Evolutionary conservation across 768 basidiomycete genomes (phyloP).

Genomic region (Candolleomyces efflorescens): DNA sequence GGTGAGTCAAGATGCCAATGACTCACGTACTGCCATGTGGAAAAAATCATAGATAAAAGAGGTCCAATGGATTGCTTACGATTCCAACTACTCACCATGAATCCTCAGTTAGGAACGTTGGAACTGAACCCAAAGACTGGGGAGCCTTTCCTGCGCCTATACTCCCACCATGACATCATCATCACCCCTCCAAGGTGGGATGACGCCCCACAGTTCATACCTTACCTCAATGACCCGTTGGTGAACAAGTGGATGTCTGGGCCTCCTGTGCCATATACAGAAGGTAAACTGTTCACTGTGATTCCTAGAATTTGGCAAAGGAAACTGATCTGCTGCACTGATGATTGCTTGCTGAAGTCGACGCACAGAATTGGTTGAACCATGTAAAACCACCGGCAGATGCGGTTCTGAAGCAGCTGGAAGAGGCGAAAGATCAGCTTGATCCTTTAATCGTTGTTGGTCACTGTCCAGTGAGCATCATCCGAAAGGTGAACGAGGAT

Average conservation of each 20-base stretch:
- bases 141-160: conserved; percentile 48
- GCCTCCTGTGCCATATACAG: conserved; percentile 52
- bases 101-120: conserved; percentile 17
- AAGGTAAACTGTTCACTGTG: conserved; percentile 17
- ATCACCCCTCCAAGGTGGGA: conserved; percentile 51
- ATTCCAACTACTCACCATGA: not conserved
- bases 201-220: conserved; percentile 33
- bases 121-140: conserved; percentile 29
- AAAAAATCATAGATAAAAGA: not conserved
- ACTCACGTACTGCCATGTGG: too few species aligned
- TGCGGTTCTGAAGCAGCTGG: conserved; percentile 24
- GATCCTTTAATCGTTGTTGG: too few species aligned
- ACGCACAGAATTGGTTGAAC: conserved; percentile 22
- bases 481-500: conserved; percentile 50
- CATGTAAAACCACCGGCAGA: conserved; percentile 21
- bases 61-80: not conserved
- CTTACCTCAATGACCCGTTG: conserved; percentile 45
- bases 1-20: not conserved
- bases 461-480: conserved; percentile 41
- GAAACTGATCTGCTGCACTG: too few species aligned
- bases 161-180: conserved; percentile 48
- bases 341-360: conserved; percentile 16
- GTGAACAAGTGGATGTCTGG: conserved; percentile 42
- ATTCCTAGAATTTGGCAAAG: too few species aligned
- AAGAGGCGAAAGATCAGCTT: conserved; percentile 17